Conservation (phyloP, 2,329 filamentous ascomycete genomes). For the Bimuria novae-zelandiae region DNA sequence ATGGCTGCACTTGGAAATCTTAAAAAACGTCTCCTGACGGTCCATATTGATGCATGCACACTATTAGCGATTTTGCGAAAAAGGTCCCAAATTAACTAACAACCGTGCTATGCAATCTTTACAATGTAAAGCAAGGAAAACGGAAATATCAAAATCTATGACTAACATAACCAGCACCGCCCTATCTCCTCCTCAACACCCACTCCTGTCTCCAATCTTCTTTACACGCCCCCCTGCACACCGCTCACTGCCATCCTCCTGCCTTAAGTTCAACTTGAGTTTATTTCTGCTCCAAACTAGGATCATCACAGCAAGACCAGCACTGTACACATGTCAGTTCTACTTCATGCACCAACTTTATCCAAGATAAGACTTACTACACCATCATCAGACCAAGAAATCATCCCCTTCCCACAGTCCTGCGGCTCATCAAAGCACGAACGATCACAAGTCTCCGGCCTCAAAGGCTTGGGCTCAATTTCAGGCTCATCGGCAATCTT, state of each 20-base stretch:
- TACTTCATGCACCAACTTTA: neutral
- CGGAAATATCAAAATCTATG: neutral
- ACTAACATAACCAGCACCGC: neutral
- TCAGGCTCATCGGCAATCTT: neutral
- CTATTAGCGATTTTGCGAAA: neutral
- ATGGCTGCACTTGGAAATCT: neutral
- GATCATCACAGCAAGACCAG: neutral
- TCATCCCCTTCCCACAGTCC: neutral
- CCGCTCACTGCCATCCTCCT: neutral
- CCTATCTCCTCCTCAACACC: neutral
- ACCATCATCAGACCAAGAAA: neutral
- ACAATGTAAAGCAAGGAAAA: neutral
- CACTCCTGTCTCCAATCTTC: neutral
- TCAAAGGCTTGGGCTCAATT: neutral
- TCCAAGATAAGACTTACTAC: neutral
- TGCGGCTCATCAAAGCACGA: neutral
- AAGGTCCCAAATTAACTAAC: neutral
- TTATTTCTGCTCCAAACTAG: neutral
- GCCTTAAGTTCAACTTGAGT: neutral
- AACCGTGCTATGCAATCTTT: neutral
- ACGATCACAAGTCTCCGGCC: neutral
- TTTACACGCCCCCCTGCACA: neutral
- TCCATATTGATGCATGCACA: neutral
- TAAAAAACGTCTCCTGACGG: neutral
- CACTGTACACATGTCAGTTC: neutral